Evolutionary conservation across 768 basidiomycete species (phyloP).

Genomic region (Ramaria sp.): DNA sequence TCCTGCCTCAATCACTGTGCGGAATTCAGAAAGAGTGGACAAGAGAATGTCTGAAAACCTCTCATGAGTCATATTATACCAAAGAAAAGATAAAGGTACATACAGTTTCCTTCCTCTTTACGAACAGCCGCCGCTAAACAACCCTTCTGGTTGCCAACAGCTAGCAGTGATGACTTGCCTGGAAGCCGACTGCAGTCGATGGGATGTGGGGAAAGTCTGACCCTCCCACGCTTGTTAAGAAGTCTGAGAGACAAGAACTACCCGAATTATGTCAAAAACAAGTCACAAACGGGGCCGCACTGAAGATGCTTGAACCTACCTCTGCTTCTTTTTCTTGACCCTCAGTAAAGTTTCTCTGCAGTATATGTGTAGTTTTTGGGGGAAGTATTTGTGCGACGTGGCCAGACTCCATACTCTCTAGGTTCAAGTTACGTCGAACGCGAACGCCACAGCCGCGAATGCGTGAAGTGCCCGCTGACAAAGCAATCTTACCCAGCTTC

Average conservation of each 20-base stretch:
- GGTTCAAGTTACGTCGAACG: background rate
- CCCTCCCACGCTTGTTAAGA: constrained; percentile 51
- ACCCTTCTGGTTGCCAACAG: constrained; percentile 45
- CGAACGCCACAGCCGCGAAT: background rate
- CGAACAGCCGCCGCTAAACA: constrained; percentile 60
- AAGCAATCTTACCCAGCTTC: background rate
- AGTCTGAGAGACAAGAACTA: constrained; percentile 30
- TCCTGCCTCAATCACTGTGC: constrained; percentile 14
- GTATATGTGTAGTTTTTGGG: background rate
- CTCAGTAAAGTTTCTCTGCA: background rate
- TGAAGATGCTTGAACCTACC: background rate
- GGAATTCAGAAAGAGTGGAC: constrained; percentile 53
- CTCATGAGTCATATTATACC: background rate
- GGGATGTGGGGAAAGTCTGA: constrained; percentile 45
- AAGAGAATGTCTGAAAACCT: constrained; percentile 47
- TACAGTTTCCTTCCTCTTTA: constrained; percentile 18
- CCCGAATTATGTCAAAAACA: background rate
- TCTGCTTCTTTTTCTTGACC: constrained; percentile 1
- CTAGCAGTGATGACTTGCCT: constrained; percentile 42
- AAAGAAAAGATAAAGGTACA: constrained; percentile 24
- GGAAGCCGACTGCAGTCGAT: constrained; percentile 31
- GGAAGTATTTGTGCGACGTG: background rate
- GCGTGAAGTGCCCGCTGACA: background rate
- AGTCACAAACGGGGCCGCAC: background rate
- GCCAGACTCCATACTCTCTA: background rate